Percentiles rank a stretch among this genome's conserved stretches.
These are phyloP conservation scores for Trichoderma sp. DNA, from an alignment of 2,329 filamentous ascomycete genomes.

Conservation along the genomic window DNA sequence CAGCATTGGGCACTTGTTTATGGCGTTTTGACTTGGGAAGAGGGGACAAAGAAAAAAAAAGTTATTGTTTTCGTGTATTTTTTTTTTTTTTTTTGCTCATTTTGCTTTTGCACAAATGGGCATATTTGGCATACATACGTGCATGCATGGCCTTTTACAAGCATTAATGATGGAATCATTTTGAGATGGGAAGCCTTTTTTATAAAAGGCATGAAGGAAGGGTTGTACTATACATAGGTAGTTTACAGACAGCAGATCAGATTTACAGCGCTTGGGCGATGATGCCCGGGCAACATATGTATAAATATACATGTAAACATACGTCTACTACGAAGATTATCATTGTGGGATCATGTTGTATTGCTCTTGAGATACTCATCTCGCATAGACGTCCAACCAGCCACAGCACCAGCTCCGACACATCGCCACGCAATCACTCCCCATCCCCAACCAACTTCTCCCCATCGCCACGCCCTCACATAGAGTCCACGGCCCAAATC, in stretches of 20 bases:
- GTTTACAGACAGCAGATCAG: background rate
- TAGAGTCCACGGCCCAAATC: background rate
- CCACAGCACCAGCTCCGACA: background rate
- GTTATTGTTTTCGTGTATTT: background rate
- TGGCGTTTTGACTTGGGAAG: background rate
- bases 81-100: background rate
- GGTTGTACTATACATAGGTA: background rate
- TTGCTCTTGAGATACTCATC: no score
- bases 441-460: background rate
- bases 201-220: background rate
- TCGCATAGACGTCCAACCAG: no score
- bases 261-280: background rate
- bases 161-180: background rate
- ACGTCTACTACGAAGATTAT: background rate
- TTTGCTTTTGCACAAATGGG: background rate
- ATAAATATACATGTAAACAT: background rate
- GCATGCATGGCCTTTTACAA: background rate
- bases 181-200: background rate
- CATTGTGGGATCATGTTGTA: no score
- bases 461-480: background rate
- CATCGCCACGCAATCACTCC: background rate
- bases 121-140: background rate
- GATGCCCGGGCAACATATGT: background rate
- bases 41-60: background rate
- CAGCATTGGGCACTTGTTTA: slow-evolving; percentile 2